Percentiles rank a stretch among this genome's conserved stretches.
Evolutionary conservation across 179 eudicot genomes (phyloP).

Genomic region (Actinidia arguta): DNA sequence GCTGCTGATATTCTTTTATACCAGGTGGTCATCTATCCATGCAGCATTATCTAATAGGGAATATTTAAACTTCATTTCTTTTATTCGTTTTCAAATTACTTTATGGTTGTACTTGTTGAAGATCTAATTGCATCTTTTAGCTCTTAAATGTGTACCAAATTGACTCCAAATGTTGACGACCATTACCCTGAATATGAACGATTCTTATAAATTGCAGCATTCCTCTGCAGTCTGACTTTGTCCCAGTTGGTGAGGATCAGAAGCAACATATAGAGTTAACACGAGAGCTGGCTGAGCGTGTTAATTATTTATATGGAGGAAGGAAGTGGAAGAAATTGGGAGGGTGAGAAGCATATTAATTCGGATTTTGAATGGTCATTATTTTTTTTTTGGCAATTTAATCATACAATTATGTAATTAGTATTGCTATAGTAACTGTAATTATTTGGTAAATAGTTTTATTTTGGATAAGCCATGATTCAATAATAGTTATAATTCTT

Average conservation of each 20-base stretch:
- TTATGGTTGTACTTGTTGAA: neutral
- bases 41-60: neutral
- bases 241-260: conserved; percentile 99
- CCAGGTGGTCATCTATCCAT: conserved; percentile 58
- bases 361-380: too few species aligned
- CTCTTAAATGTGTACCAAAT: neutral
- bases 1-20: conserved; percentile 96
- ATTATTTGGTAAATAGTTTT: neutral
- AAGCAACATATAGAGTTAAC: conserved; percentile 98
- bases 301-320: conserved; percentile 91
- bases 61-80: neutral
- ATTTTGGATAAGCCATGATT: too few species aligned
- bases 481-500: too few species aligned
- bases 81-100: conserved; percentile 1
- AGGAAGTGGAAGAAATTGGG: conserved; percentile 99
- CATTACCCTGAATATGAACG: conserved; percentile 56
- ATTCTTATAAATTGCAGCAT: conserved; percentile 70
- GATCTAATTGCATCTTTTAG: neutral
- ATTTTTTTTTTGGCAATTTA: too few species aligned
- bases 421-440: too few species aligned
- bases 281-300: conserved; percentile 91
- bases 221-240: conserved; percentile 98
- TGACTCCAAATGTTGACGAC: conserved; percentile 9
- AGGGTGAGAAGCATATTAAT: conserved; percentile 74
- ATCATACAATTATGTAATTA: too few species aligned